A percentile compares a stretch with the other conserved stretches of the same genome.
These are phyloP conservation scores for Naganishia randhawae DNA, from an alignment of 768 basidiomycete genomes.

Conservation along the genomic window DNA sequence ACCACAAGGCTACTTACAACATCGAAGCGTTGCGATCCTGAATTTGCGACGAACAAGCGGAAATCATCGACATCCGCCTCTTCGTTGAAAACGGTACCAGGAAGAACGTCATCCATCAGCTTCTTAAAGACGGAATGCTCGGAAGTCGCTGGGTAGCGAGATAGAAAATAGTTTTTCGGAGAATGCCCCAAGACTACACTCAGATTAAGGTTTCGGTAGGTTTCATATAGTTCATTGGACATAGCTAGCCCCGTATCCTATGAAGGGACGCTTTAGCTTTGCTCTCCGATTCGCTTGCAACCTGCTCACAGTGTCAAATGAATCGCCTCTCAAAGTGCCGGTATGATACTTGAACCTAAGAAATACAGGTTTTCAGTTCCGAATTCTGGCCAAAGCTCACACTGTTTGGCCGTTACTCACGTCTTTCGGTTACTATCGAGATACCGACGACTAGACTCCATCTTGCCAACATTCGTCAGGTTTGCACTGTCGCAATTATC, in stretches of 20 bases:
- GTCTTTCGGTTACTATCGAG: slow-evolving; percentile 75
- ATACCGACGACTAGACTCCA: slow-evolving; percentile 68
- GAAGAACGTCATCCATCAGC: slow-evolving; percentile 54
- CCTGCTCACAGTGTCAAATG: slow-evolving; percentile 61
- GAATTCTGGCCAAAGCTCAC: background rate
- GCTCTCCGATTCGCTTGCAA: background rate
- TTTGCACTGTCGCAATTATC: slow-evolving; percentile 17
- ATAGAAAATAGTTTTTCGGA: slow-evolving; percentile 65
- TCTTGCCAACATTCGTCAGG: slow-evolving; percentile 34
- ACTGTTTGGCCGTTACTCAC: slow-evolving; percentile 51
- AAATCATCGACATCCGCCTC: slow-evolving; percentile 26
- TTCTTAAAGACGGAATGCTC: slow-evolving; percentile 43
- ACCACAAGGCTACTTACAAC: slow-evolving; percentile 39
- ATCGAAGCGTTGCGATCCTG: slow-evolving; percentile 52
- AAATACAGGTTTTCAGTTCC: background rate
- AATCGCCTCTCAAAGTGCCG: slow-evolving; percentile 49
- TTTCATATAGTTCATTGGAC: slow-evolving; percentile 26
- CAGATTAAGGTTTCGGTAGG: slow-evolving; percentile 56
- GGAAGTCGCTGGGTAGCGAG: slow-evolving; percentile 53
- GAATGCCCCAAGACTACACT: slow-evolving; percentile 64
- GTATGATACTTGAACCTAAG: slow-evolving; percentile 63
- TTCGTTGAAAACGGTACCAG: slow-evolving; percentile 55
- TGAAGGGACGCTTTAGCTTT: slow-evolving; percentile 32
- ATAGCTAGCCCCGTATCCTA: slow-evolving; percentile 30
- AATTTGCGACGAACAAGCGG: slow-evolving; percentile 43